Conservation (phyloP, 805 yeast genomes). For the Kluyveromyces dobzhanskii region DNA sequence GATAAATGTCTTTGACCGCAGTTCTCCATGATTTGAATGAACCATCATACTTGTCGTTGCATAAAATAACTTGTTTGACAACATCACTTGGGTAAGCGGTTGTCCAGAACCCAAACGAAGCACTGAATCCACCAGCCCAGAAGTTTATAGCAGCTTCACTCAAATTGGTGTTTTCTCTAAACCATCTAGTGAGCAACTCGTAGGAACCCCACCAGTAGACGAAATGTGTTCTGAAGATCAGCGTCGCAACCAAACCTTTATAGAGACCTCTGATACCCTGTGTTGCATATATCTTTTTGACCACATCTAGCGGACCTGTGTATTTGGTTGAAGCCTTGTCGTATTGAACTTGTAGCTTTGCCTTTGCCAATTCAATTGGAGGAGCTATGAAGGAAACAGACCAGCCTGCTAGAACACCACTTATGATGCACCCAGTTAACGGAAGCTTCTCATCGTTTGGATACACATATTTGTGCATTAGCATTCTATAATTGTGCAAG, state of each 20-base stretch:
- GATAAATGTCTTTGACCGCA: slow-evolving; percentile 64
- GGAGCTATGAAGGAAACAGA: slow-evolving; percentile 95
- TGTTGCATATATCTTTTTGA: slow-evolving; percentile 44
- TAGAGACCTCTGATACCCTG: slow-evolving; percentile 69
- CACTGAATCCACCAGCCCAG: slow-evolving; percentile 88
- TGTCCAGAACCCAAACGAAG: slow-evolving; percentile 74
- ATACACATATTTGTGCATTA: slow-evolving; percentile 57
- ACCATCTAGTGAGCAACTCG: slow-evolving; percentile 64
- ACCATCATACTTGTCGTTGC: slow-evolving; percentile 67
- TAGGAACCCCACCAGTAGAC: slow-evolving; percentile 94
- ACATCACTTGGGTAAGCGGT: slow-evolving; percentile 87
- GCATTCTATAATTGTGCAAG: slow-evolving; percentile 63
- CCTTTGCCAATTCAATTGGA: slow-evolving; percentile 85
- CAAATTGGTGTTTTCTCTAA: slow-evolving; percentile 55
- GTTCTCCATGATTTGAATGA: slow-evolving; percentile 61
- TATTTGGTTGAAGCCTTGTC: slow-evolving; percentile 62
- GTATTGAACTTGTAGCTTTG: slow-evolving; percentile 82
- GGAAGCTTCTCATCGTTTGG: slow-evolving; percentile 57
- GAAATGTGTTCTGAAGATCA: slow-evolving; percentile 81
- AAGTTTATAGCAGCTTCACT: slow-evolving; percentile 68
- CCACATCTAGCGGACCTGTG: slow-evolving; percentile 75
- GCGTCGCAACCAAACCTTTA: slow-evolving; percentile 75
- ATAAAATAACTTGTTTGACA: slow-evolving; percentile 76
- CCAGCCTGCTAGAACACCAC: slow-evolving; percentile 77
- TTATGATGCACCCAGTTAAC: slow-evolving; percentile 61